These are phyloP conservation scores for Alternaria viburni DNA, from an alignment of 2,329 filamentous ascomycete genomes.

Conservation along the genomic window DNA sequence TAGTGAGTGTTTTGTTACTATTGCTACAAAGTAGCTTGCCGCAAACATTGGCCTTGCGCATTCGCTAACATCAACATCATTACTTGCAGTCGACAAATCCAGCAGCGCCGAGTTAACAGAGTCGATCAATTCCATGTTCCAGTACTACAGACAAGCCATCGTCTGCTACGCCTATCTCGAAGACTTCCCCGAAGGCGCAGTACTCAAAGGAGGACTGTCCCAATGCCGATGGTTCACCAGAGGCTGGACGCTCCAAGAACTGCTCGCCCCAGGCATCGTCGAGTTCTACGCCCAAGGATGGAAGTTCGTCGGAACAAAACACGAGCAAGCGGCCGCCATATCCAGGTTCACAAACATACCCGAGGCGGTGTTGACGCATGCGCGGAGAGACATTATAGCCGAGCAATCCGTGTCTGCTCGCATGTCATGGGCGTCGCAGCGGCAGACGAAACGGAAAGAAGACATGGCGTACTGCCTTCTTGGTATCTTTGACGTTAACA, in stretches of 20 bases:
- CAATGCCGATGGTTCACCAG: conserved; percentile 23
- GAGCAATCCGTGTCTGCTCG: conserved; percentile 7
- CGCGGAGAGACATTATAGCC: background rate
- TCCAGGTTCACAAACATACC: background rate
- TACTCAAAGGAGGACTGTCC: background rate
- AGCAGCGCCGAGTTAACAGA: conserved; percentile 13
- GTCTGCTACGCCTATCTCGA: conserved; percentile 22
- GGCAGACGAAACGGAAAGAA: conserved; percentile 26
- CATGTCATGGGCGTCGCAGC: conserved; percentile 25
- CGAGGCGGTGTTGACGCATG: background rate
- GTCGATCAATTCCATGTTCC: conserved; percentile 26
- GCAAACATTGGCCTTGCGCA: accelerated
- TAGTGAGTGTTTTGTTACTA: background rate
- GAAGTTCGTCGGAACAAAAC: background rate
- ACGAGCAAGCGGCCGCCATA: background rate
- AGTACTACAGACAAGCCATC: conserved; percentile 14
- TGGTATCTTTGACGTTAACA: conserved; percentile 26
- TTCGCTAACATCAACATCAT: background rate
- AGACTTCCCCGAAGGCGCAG: background rate
- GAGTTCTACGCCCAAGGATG: conserved; percentile 5
- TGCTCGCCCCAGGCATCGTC: conserved; percentile 11
- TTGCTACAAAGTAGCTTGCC: background rate
- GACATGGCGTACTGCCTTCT: conserved; percentile 22
- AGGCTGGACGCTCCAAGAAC: conserved; percentile 27
- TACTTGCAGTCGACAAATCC: conserved; percentile 12